These are phyloP conservation scores for Penicillium sp. DNA, from an alignment of 2,329 filamentous ascomycete species.

Conservation along the genomic window DNA sequence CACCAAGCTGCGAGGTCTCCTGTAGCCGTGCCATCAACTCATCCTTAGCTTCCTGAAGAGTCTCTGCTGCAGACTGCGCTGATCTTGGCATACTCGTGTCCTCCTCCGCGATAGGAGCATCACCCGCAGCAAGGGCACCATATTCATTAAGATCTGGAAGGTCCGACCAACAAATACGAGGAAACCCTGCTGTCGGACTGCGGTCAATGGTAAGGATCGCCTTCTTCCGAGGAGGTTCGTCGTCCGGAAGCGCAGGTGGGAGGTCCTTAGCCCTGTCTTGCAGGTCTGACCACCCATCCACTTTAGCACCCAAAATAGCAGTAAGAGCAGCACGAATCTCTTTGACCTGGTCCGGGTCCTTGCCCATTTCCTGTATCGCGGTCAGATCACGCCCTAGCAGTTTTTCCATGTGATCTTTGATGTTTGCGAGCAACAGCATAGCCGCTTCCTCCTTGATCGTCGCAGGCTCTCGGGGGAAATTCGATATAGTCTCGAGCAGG, in stretches of 20 bases:
- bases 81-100: constrained; percentile 54
- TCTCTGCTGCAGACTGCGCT: constrained; percentile 54
- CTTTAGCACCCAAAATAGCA: constrained; percentile 49
- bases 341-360: constrained; percentile 50
- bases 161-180: constrained; percentile 49
- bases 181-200: constrained; percentile 44
- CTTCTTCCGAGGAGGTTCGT: constrained; percentile 45
- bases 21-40: constrained; percentile 56
- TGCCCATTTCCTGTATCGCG: constrained; percentile 52
- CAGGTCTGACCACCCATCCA: constrained; percentile 50
- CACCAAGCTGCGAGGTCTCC: constrained; percentile 47
- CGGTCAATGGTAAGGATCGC: constrained; percentile 49
- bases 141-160: constrained; percentile 51
- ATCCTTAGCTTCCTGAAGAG: constrained; percentile 57
- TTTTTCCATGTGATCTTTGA: constrained; percentile 55
- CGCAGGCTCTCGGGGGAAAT: constrained; percentile 48
- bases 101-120: constrained; percentile 49
- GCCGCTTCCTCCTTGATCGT: constrained; percentile 54
- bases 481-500: constrained; percentile 49
- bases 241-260: constrained; percentile 41
- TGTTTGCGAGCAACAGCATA: constrained; percentile 53
- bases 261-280: constrained; percentile 45
- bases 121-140: constrained; percentile 40
- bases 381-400: constrained; percentile 49
- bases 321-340: constrained; percentile 51